Evolutionary conservation across 306 rosid genomes (phyloP).

Genomic region (Amphicarpaea edgeworthii): DNA sequence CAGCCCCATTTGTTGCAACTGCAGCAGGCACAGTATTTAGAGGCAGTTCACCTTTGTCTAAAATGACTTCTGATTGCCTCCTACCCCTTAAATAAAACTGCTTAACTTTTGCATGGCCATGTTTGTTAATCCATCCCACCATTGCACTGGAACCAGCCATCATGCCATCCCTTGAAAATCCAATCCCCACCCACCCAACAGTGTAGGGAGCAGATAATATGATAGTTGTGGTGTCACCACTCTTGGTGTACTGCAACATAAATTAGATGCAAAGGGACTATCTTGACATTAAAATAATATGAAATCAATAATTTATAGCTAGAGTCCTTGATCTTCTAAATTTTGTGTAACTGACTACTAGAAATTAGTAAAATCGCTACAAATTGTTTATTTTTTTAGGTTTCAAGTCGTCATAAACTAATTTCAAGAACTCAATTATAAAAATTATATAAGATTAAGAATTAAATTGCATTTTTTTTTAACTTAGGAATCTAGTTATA

Average conservation of each 20-base stretch:
- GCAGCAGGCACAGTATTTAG: conserved; percentile 84
- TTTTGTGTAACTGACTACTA: too few species aligned
- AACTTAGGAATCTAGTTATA: too few species aligned
- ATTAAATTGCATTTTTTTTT: too few species aligned
- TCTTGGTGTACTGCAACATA: conserved; percentile 73
- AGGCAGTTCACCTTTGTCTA: conserved; percentile 91
- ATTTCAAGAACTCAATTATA: too few species aligned
- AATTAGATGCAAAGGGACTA: conserved; percentile 39
- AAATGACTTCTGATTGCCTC: conserved; percentile 69
- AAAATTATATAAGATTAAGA: too few species aligned
- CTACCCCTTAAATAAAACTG: conserved; percentile 86
- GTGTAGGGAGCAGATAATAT: conserved; percentile 90
- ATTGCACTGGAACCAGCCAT: conserved; percentile 99
- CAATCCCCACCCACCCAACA: conserved; percentile 96
- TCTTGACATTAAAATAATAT: conserved; percentile 20
- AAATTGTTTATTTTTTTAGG: too few species aligned
- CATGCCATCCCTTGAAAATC: conserved; percentile 83
- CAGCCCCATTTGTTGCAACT: conserved; percentile 85
- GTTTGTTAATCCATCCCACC: conserved; percentile 88
- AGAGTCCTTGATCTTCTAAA: not conserved
- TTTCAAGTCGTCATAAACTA: too few species aligned
- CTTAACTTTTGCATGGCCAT: conserved; percentile 85
- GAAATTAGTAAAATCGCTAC: too few species aligned
- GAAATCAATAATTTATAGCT: not conserved
- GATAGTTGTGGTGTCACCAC: conserved; percentile 69